Base-by-base conservation (phyloP, 805 yeast species). In the Candida qinlingensis region DNA sequence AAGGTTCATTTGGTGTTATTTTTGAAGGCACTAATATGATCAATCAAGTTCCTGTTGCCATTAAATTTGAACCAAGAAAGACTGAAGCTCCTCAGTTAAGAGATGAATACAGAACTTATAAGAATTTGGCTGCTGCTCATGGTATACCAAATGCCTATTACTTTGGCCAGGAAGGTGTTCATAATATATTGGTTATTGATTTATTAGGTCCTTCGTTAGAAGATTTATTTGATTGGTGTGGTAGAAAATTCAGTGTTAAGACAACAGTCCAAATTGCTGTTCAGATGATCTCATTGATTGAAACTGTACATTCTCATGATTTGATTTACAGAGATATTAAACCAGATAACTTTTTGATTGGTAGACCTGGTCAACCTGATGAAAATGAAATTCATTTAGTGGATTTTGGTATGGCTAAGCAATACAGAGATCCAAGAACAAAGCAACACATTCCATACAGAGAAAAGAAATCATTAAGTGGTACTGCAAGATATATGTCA, bases 361-460 rank as follows among this genome's bases (percentile, higher is more conserved):
- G 90, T 1, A 72, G 76, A 51, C 81, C 80, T 42, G 77, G 81
- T 7, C 64, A 70, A 48, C 74, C 77, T 19, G 83, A 84, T 55
- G 83, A 80, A 50, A 85, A 86, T 63, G 67, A 77, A 43, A 83
- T 86, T 39, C 87, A 83, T 56, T 68, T 86, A 61, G 88, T 86
- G 47, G 95, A 86, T 67, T 87, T 83, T 60, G 95, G 95, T 51
- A 86, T 86, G 95, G 91, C 91, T 13, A 86, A 86, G 62, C 91
- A 86, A 61, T 86, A 81, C 63, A 71, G 94, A 59, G 91, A 87
- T 60, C 91, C 92, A 33, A 75, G 81, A 57, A 81, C 92, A 0
- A 84, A 84, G 59, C 85, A 79, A 55, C 95, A 86, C 66, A 86
- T 86, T 49, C 94, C 94, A 9, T 86, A 86, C 64, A 75, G 91